Percentiles rank a stretch among this genome's conserved stretches.
Evolutionary conservation across 2,329 filamentous ascomycete genomes (phyloP).

Genomic region (Xylaria sp.): DNA sequence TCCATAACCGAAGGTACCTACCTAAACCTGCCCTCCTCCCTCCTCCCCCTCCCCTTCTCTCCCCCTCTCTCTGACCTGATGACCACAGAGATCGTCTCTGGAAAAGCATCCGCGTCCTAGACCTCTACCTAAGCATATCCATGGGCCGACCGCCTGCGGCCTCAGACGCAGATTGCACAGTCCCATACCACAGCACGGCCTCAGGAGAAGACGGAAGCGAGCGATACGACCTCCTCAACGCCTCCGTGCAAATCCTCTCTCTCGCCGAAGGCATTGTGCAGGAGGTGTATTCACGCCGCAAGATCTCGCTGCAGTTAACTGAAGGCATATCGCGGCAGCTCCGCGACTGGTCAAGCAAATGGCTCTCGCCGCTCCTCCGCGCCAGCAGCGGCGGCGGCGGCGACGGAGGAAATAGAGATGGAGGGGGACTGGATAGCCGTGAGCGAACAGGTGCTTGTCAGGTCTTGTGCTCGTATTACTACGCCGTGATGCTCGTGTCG

Average conservation of each 20-base stretch:
- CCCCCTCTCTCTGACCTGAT: slow-evolving; percentile 3
- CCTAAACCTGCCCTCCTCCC: neutral
- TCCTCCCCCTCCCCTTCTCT: neutral
- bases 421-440: slow-evolving; percentile 42
- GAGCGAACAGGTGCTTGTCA: slow-evolving; percentile 61
- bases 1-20: slow-evolving; percentile 54
- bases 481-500: slow-evolving; percentile 67
- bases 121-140: slow-evolving; percentile 63
- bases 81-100: slow-evolving; percentile 58
- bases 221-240: slow-evolving; percentile 59
- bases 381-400: slow-evolving; percentile 29
- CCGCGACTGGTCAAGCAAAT: slow-evolving; percentile 62
- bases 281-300: slow-evolving; percentile 64
- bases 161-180: slow-evolving; percentile 65
- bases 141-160: slow-evolving; percentile 66
- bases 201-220: slow-evolving; percentile 54
- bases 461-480: slow-evolving; percentile 65
- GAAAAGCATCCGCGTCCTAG: slow-evolving; percentile 64
- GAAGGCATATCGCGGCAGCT: slow-evolving; percentile 65
- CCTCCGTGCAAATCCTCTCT: slow-evolving; percentile 63
- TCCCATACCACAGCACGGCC: slow-evolving; percentile 56
- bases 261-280: slow-evolving; percentile 63
- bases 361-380: slow-evolving; percentile 59
- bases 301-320: slow-evolving; percentile 64
- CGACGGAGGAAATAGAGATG: neutral